These are phyloP conservation scores for Cucurbita maxima DNA, from an alignment of 306 rosid species.

Conservation along the genomic window DNA sequence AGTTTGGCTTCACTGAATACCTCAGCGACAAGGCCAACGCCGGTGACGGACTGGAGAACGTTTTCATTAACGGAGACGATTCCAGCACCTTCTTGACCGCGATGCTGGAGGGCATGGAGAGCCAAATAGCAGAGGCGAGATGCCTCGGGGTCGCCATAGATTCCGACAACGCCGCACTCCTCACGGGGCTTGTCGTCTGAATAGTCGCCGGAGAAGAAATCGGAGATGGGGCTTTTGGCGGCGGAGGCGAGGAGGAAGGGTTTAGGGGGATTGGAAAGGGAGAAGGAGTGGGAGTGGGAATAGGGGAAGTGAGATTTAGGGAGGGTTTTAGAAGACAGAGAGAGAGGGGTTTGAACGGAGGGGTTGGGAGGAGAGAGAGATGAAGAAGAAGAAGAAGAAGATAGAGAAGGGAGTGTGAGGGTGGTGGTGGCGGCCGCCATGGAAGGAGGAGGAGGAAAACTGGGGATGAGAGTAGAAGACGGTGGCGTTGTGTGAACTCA, in stretches of 20 bases:
- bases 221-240: conserved; percentile 29
- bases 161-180: conserved; percentile 88
- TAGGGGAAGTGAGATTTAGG: not conserved
- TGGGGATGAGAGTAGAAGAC: not conserved
- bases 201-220: not conserved
- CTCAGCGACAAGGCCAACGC: conserved; percentile 76
- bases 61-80: conserved; percentile 48
- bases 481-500: not conserved
- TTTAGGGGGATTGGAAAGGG: conserved; percentile 2
- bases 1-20: conserved; percentile 56
- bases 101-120: conserved; percentile 89
- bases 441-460: conserved; percentile 8
- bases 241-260: conserved; percentile 4
- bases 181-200: conserved; percentile 74
- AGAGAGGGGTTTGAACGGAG: conserved; percentile 15
- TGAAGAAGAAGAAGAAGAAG: conserved; percentile 25
- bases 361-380: conserved; percentile 1
- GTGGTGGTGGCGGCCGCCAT: conserved; percentile 26
- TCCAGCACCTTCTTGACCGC: conserved; percentile 92
- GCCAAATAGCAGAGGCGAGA: conserved; percentile 60
- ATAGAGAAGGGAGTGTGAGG: conserved; percentile 15
- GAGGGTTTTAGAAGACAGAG: conserved; percentile 9
- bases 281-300: not conserved
- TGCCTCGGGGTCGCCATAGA: conserved; percentile 72
- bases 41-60: conserved; percentile 44